Conservation (phyloP, 2,329 filamentous ascomycete species). For the Fusarium paranaense region DNA sequence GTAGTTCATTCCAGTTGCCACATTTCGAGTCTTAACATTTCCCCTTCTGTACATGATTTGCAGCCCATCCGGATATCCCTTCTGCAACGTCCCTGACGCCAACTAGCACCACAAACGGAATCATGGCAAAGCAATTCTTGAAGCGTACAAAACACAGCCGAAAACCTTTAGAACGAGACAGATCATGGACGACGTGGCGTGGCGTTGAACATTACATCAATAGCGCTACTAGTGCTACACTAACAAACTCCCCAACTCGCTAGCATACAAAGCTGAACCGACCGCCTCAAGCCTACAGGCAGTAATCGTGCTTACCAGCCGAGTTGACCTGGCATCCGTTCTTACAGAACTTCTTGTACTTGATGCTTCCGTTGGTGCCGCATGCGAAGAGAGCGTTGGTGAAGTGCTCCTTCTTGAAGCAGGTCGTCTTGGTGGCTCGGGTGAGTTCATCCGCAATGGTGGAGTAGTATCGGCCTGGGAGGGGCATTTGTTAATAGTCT, state of each 20-base stretch:
- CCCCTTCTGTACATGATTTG: not conserved
- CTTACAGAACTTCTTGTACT: slow-evolving; percentile 14
- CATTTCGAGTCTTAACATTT: not conserved
- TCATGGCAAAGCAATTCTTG: not conserved
- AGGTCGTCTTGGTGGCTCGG: slow-evolving; percentile 6
- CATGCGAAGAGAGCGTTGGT: slow-evolving; percentile 9
- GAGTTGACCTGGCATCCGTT: slow-evolving; percentile 5
- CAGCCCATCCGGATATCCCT: not conserved
- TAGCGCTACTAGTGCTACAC: not conserved
- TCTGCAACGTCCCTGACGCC: not conserved
- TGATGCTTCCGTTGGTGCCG: slow-evolving; percentile 13
- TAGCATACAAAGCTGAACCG: not conserved
- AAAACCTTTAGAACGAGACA: not conserved
- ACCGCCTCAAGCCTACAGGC: not conserved
- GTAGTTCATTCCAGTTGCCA: too few relatives aligned
- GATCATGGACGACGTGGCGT: not conserved
- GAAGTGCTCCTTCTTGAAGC: slow-evolving; percentile 16
- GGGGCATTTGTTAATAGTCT: not conserved
- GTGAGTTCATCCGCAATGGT: slow-evolving; percentile 9
- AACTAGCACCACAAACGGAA: not conserved
- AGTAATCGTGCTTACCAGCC: slow-evolving; percentile 9
- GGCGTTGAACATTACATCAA: not conserved
- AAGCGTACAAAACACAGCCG: not conserved
- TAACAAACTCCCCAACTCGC: not conserved
- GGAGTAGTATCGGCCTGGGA: slow-evolving; percentile 10